Base-by-base conservation (phyloP, 805 yeast genomes). In the Wickerhamomyces tratensis region DNA sequence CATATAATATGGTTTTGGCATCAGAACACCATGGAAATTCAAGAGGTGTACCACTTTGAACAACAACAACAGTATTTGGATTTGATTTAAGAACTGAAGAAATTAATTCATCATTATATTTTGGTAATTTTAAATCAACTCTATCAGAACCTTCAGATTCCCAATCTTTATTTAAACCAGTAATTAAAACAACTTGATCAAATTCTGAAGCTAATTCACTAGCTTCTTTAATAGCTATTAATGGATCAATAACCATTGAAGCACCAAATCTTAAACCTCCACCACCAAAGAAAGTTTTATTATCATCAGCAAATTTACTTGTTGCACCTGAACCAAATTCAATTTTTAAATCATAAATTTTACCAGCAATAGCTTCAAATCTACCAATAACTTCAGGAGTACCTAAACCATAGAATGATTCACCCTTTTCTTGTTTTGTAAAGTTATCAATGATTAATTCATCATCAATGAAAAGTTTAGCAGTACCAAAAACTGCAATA, bases 101-200 rank as follows among this genome's bases (percentile, higher is more conserved):
- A 30, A 77, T 64, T 44, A 78, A 63, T 38, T 67, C 63, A 41
- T 72, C 66, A 27, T 72, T 69, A 38, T 53, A 48, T 12, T 71
- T 69, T 27, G 84, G 84, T 27, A 76, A 61, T 38, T 67, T 67
- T 74, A 79, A 63, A 51, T 63, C 47, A 5, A 56, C 52, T 51
- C 83, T 63, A 54, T 78, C 85, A 48, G 63, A 69, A 35, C 83
- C 81, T 56, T 79, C 84, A 26, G 74, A 61, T 55, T 79, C 84
- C 71, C 75, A 76, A 36, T 76, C 81, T 29, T 60, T 59, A 47
- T 72, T 68, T 44, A 75, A 62, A 33, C 85, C 84, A 41, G 72
- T 61, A 42, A 67, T 57, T 38, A 78, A 50, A 15, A 77, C 56
- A 20, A 75, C 81, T 53, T 74, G 75, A 47, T 78, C 83, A 25